Evolutionary conservation across 495 filamentous ascomycete genomes (phyloP).

Genomic region (Penicillium coprophilum): DNA sequence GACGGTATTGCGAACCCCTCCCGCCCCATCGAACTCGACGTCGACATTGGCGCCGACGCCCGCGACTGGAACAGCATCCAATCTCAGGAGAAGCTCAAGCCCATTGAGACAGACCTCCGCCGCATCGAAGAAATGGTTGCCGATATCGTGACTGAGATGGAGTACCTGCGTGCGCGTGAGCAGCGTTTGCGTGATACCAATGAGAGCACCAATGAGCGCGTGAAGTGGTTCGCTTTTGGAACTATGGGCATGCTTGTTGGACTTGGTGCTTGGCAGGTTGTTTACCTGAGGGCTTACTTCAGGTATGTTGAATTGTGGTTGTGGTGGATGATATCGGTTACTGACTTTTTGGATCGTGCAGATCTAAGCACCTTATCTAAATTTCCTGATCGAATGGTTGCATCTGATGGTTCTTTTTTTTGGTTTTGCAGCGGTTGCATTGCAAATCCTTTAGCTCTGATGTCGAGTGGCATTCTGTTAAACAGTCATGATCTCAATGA

Average conservation of each 20-base stretch:
- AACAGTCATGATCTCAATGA: constrained; percentile 45
- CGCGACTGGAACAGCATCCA: constrained; percentile 98
- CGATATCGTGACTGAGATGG: constrained; percentile 84
- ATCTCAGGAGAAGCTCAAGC: constrained; percentile 95
- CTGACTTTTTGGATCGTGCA: constrained; percentile 19
- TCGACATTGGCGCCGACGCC: constrained; percentile 97
- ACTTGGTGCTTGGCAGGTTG: constrained; percentile 93
- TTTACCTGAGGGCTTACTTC: constrained; percentile 97
- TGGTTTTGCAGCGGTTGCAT: constrained; percentile 29
- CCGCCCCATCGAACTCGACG: constrained; percentile 89
- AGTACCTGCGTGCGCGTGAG: constrained; percentile 86
- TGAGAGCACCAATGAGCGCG: constrained; percentile 97
- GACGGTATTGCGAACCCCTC: constrained; percentile 53
- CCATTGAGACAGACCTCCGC: constrained; percentile 91
- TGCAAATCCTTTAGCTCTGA: constrained; percentile 24
- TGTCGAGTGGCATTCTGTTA: constrained; percentile 40
- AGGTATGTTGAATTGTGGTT: constrained; percentile 49
- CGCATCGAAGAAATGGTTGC: constrained; percentile 84
- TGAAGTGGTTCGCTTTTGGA: constrained; percentile 96
- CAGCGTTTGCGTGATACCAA: constrained; percentile 97
- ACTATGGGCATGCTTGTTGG: constrained; percentile 92
- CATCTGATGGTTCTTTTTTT: constrained; percentile 20
- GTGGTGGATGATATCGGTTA: not conserved
- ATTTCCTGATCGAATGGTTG: constrained; percentile 12
- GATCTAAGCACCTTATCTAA: constrained; percentile 86